Base-by-base conservation (phyloP, 2,329 filamentous ascomycete genomes). In the Calonectria hongkongensis region DNA sequence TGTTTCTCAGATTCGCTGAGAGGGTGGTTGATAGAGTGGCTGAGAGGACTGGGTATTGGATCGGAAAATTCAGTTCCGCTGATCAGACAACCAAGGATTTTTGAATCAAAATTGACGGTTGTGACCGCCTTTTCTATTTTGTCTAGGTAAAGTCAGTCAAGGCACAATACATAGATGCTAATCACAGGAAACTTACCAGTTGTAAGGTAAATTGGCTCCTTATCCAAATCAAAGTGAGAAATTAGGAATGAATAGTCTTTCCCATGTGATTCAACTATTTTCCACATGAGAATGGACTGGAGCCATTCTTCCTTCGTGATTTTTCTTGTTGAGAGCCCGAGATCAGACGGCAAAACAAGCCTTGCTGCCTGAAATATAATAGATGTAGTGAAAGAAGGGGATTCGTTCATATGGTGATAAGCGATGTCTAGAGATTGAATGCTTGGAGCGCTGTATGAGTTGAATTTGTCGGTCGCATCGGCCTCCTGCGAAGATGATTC, bases 251-350 rank as follows among this genome's bases (percentile, higher is more conserved):
- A 56, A 36, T 56, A 56, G 33, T 56, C 51, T 21, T 33, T 28
- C 28, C 30, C 51, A 36, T 56, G 51, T 1, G 30, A 56, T 4
- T 56, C 28, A 10, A 56, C 51, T 21, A 56, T 56, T 12, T 56
- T 56, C 51, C 51, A 56, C 51, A 56, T 36, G 7, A 56, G 27
- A 56, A 56, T 56, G 18, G 51, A 56, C n/a, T 56, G 51, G 9
- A 56, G 51, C 51, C 51, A 56, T 56, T 56, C 51, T 28, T 56
- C 2, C 21, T 56, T 56, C 2, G 51, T 56, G 5, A 56, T 21
- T 13, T 18, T 56, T 21, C 28, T 56, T 2, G 28, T 56, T 8
- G 51, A 18, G 18, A 18, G 18, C 1, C 16, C 18, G 2, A 56
- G 13, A 33, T 56, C 30, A 36, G 28, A n/a, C n/a, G 51, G 51